These are phyloP conservation scores for Neurospora cerealis DNA, from an alignment of 495 filamentous ascomycete species.

Conservation along the genomic window DNA sequence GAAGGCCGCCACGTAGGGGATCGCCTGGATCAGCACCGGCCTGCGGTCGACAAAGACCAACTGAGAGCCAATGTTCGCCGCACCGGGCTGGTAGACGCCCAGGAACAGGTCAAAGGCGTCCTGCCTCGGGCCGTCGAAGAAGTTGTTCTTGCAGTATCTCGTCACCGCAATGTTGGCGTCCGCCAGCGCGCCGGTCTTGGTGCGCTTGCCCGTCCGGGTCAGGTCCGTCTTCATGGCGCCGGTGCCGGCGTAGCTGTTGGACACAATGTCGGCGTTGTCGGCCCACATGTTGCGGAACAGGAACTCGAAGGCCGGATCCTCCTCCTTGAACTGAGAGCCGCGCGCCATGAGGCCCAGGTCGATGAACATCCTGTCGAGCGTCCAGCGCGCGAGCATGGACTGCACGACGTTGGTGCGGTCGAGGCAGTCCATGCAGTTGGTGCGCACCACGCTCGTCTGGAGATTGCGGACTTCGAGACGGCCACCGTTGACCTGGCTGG, in stretches of 20 bases:
- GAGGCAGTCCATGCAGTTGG: slow-evolving; percentile 98
- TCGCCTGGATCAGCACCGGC: slow-evolving; percentile 74
- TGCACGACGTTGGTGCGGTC: slow-evolving; percentile 98
- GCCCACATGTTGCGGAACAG: slow-evolving; percentile 96
- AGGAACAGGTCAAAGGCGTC: slow-evolving; percentile 94
- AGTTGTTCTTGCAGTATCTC: slow-evolving; percentile 84
- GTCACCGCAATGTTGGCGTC: slow-evolving; percentile 76
- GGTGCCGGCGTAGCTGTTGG: slow-evolving; percentile 84
- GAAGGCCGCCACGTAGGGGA: slow-evolving; percentile 83
- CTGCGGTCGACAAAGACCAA: slow-evolving; percentile 77
- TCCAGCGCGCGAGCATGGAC: slow-evolving; percentile 83
- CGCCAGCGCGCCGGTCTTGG: slow-evolving; percentile 67
- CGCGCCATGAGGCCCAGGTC: slow-evolving; percentile 66
- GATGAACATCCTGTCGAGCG: slow-evolving; percentile 73
- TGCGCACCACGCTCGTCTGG: slow-evolving; percentile 83
- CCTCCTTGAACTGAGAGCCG: slow-evolving; percentile 57
- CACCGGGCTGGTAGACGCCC: slow-evolving; percentile 66
- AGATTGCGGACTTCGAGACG: slow-evolving; percentile 65
- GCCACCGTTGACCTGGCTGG: slow-evolving; percentile 43
- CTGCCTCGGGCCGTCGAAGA: slow-evolving; percentile 82
- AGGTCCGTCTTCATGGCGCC: slow-evolving; percentile 95
- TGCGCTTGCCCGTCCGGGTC: slow-evolving; percentile 80
- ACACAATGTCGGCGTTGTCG: slow-evolving; percentile 94
- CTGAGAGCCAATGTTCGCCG: slow-evolving; percentile 49
- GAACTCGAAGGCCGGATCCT: slow-evolving; percentile 69